Conservation (phyloP, 768 basidiomycete genomes). For the Suillus weaverae region DNA sequence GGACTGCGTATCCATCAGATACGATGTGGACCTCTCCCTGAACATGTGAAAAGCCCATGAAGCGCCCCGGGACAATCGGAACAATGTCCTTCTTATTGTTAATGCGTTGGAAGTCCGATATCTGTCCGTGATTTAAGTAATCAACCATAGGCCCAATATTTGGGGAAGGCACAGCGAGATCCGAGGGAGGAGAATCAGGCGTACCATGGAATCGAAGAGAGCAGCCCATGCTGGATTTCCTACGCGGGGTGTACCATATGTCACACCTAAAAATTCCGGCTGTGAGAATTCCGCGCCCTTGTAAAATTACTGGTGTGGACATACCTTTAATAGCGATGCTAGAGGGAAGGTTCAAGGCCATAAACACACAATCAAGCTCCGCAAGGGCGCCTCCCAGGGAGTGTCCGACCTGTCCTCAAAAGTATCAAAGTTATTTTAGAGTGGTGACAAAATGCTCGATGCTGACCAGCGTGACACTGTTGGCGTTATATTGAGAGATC, state of each 20-base stretch:
- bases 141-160: not conserved
- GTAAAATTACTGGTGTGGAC: not conserved
- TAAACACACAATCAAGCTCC: slow-evolving; percentile 49
- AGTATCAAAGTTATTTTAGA: not conserved
- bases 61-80: slow-evolving; percentile 56
- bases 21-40: slow-evolving; percentile 47
- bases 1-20: slow-evolving; percentile 32
- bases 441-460: slow-evolving; percentile 7
- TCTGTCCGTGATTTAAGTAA: slow-evolving; percentile 9
- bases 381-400: slow-evolving; percentile 56
- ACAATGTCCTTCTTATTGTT: slow-evolving; percentile 43
- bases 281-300: not conserved
- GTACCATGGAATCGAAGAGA: slow-evolving; percentile 27
- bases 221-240: slow-evolving; percentile 30
- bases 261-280: slow-evolving; percentile 14
- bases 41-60: slow-evolving; percentile 46
- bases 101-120: slow-evolving; percentile 27
- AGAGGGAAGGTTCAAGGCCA: slow-evolving; percentile 48
- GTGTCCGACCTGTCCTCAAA: slow-evolving; percentile 39
- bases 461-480: slow-evolving; percentile 43
- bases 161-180: not conserved
- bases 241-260: slow-evolving; percentile 32
- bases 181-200: slow-evolving; percentile 5
- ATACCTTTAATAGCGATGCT: slow-evolving; percentile 30
- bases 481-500: slow-evolving; percentile 37